Conservation (phyloP, 495 filamentous ascomycete genomes). For the Amniculicola lignicola region DNA sequence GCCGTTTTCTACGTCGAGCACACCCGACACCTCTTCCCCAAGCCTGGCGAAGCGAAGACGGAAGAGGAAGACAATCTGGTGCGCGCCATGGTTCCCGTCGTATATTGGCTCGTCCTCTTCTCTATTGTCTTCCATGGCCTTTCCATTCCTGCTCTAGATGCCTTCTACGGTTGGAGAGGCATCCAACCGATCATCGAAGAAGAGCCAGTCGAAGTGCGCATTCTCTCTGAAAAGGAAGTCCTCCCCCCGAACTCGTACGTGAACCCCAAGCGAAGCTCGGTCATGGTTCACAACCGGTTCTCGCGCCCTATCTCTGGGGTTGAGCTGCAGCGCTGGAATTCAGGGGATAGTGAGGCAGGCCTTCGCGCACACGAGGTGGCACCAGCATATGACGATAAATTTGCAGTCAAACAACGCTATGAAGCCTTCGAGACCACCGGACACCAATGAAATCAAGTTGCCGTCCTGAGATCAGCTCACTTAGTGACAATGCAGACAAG, state of each 20-base stretch:
- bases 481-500: no score
- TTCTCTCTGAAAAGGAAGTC: conserved; percentile 50
- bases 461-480: no score
- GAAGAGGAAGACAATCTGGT: conserved; percentile 53
- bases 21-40: conserved; percentile 53
- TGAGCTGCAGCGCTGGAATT: conserved; percentile 10
- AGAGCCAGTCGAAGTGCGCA: conserved; percentile 47
- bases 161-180: conserved; percentile 46
- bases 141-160: conserved; percentile 53
- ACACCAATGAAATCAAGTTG: no score
- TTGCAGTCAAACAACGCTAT: no score
- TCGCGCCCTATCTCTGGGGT: conserved; percentile 40
- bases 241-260: conserved; percentile 51
- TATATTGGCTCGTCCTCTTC: conserved; percentile 59
- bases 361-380: no score
- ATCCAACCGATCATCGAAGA: conserved; percentile 53
- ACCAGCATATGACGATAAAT: no score
- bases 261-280: conserved; percentile 37
- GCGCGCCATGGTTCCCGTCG: conserved; percentile 50
- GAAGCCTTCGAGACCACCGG: no score
- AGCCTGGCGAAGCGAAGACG: conserved; percentile 43
- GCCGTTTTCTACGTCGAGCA: conserved; percentile 44
- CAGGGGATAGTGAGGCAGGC: no score
- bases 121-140: conserved; percentile 58
- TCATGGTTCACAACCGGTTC: conserved; percentile 58